Conservation (phyloP, 768 basidiomycete species). For the Atractiella rhizophila region DNA sequence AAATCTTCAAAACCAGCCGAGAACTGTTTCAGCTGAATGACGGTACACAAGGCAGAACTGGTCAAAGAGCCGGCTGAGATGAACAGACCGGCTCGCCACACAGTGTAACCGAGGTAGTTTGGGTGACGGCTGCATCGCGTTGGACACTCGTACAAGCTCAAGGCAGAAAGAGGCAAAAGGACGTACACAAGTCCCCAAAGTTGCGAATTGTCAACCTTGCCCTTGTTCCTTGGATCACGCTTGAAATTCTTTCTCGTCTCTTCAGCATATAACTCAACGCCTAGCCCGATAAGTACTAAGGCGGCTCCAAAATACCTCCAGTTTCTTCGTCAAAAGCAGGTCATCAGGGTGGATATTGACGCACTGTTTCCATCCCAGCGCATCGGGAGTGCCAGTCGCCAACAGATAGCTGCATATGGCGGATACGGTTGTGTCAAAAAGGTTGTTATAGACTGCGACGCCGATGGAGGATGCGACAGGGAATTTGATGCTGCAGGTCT, state of each 20-base stretch:
- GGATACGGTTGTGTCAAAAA: neutral
- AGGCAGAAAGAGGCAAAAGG: neutral
- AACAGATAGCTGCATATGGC: conserved; percentile 2
- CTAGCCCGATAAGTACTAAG: conserved; percentile 10
- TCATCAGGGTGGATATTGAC: conserved; percentile 6
- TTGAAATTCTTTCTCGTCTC: conserved; percentile 11
- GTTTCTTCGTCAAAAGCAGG: conserved; percentile 12
- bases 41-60: too few species aligned
- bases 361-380: conserved; percentile 11
- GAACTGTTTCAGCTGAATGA: too few species aligned
- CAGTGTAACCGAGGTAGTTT: conserved; percentile 10
- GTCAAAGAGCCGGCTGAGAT: too few species aligned
- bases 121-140: conserved; percentile 13
- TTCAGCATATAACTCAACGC: conserved; percentile 10
- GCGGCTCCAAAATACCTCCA: conserved; percentile 12
- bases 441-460: conserved; percentile 9
- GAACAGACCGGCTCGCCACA: too few species aligned
- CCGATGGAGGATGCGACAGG: neutral
- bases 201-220: conserved; percentile 6
- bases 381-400: conserved; percentile 12
- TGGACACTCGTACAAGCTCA: neutral
- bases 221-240: conserved; percentile 12
- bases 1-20: too few species aligned
- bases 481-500: conserved; percentile 4
- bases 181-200: neutral